phyloP scores from a whole-genome alignment of 1,284 basidiomycete species.

The Rhodotorula sp. region DNA sequence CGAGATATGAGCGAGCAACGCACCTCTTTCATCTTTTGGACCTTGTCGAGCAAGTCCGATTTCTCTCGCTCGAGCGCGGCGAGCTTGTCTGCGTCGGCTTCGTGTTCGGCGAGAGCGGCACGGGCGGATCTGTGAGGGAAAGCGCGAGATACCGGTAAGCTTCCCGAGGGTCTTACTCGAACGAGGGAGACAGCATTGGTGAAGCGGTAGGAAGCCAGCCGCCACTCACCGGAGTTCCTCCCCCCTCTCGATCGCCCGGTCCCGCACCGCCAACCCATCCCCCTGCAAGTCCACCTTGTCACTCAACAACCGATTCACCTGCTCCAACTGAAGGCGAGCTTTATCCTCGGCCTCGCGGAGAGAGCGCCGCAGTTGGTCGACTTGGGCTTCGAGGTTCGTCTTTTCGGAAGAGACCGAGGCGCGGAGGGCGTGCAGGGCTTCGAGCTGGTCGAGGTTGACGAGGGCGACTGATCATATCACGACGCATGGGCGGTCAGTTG shows the following conservation, averaged over 20 bases:
- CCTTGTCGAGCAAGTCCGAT: conserved; percentile 69
- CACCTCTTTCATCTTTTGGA: conserved; percentile 75
- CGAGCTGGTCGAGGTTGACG: conserved; percentile 64
- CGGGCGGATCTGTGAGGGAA: too few relatives aligned
- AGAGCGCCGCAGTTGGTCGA: conserved; percentile 64
- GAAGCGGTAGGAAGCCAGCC: not conserved
- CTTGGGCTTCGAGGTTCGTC: conserved; percentile 66
- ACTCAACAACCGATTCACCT: conserved; percentile 62
- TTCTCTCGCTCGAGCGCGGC: conserved; percentile 75
- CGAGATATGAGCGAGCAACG: conserved; percentile 31
- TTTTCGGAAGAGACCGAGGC: conserved; percentile 88
- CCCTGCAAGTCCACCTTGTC: conserved; percentile 64
- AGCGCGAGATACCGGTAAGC: too few relatives aligned
- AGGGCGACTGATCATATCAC: conserved; percentile 79
- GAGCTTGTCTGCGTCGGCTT: conserved; percentile 73
- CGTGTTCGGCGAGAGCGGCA: not conserved
- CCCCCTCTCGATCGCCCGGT: conserved; percentile 76
- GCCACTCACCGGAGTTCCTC: conserved; percentile 67
- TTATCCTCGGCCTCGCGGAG: conserved; percentile 75
- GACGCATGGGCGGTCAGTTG: too few relatives aligned
- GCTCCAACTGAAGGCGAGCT: conserved; percentile 84
- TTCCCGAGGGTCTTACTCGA: too few relatives aligned
- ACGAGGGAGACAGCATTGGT: too few relatives aligned
- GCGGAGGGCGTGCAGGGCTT: conserved; percentile 70
- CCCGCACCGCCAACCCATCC: conserved; percentile 67